Evolutionary conservation across 768 basidiomycete species (phyloP), one percentile per base, ranked within the genome.

Genomic region (Leccinum olivaceopallidum): DNA sequence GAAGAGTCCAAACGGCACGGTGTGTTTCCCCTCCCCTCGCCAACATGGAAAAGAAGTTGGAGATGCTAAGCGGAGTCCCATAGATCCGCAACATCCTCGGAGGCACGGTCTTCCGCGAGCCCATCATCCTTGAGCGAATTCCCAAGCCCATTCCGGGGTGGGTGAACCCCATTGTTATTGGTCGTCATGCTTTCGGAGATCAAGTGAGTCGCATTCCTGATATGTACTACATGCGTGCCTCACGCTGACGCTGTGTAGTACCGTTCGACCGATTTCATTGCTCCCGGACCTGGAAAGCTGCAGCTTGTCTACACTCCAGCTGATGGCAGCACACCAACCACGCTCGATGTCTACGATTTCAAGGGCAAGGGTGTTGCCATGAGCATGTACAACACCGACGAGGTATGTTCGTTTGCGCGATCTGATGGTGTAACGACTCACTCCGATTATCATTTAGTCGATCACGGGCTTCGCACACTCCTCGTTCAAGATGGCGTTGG

Each of bases 321-420:
- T 6, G 86, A 89, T 62, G 93, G 95, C 14, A 80, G 84, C n/a
- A 75, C 82, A 30, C 80, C 79, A 44, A 89, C 85, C 10, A 78
- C 79, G 14, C 76, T 98, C 71, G 80, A 95, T 63, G 94, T 99
- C 44, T 98, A 92, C 68, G 89, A 98, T 77, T 99, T 98, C 81
- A 87, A 92, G 75, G 93, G 89, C 28, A 83, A 83, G 59, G 97
- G 97, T 66, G 92, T 98, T 34, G 95, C 95, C 5, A 85, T 99
- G 84, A 84, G 88, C 71, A 98, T 98, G 97, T 98, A 98, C 80
- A 98, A 98, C 78, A 98, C 95, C 6, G 94, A 98, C 65, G 94
- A 96, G 68, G 92, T 90, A 64, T 26, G 76, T 64, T 20, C 64
- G 12, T 34, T 53, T 5, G 16, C 30, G 37, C 8, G 20, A 32